phyloP scores from a whole-genome alignment of 2,329 filamentous ascomycete species.

The Aaosphaeria arxii region DNA sequence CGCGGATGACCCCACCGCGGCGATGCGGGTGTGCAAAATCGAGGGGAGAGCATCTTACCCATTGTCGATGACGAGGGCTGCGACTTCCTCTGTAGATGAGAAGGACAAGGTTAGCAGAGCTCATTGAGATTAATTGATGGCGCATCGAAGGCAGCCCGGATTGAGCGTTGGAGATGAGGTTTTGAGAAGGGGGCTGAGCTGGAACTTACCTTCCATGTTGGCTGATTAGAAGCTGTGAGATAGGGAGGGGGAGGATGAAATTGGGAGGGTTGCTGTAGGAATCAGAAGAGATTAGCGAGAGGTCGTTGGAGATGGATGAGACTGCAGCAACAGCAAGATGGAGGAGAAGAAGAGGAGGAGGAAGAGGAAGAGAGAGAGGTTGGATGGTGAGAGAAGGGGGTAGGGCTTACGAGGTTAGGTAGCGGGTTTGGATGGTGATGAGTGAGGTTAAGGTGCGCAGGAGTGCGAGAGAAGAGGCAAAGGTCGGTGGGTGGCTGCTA shows the following conservation, averaged over 20 bases:
- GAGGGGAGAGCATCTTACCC: slow-evolving; percentile 72
- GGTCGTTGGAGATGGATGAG: slow-evolving; percentile 17
- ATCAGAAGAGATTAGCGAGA: slow-evolving; percentile 24
- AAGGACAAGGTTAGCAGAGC: slow-evolving; percentile 31
- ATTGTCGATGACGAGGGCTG: slow-evolving; percentile 99
- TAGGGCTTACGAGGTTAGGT: slow-evolving; percentile 32
- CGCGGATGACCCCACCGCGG: slow-evolving; percentile 36
- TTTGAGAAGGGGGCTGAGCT: slow-evolving; percentile 38
- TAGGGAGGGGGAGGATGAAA: slow-evolving; percentile 23
- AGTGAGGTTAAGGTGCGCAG: background rate
- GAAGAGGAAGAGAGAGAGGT: slow-evolving; percentile 6
- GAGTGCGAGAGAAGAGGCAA: slow-evolving; percentile 20
- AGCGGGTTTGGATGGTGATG: slow-evolving; percentile 26
- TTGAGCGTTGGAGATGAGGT: slow-evolving; percentile 5
- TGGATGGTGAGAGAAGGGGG: slow-evolving; percentile 15
- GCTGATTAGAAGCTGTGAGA: slow-evolving; percentile 38
- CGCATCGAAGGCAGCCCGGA: slow-evolving; percentile 9
- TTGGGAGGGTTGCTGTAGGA: slow-evolving; percentile 26
- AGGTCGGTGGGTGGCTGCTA: slow-evolving; percentile 39
- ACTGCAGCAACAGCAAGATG: slow-evolving; percentile 10
- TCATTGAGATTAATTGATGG: slow-evolving; percentile 27
- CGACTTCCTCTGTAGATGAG: slow-evolving; percentile 85
- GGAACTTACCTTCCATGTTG: slow-evolving; percentile 65
- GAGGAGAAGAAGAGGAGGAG: slow-evolving; percentile 13
- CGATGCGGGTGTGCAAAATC: slow-evolving; percentile 32